Base-by-base conservation (phyloP, 139 green algal genomes). In the Chlamydomonas incerta region DNA sequence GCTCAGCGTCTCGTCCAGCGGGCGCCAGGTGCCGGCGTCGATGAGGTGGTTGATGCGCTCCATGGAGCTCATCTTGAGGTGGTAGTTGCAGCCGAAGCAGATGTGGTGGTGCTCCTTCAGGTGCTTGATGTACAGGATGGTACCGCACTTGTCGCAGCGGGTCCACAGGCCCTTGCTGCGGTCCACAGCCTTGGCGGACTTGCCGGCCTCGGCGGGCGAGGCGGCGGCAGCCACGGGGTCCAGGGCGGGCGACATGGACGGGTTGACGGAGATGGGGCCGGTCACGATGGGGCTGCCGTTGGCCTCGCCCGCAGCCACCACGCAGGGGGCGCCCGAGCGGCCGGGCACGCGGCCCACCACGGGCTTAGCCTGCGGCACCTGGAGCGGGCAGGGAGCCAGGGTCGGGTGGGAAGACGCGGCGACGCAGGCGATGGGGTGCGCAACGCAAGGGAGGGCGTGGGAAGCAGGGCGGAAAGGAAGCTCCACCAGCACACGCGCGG, bases 91-190 rank as follows among this genome's bases (percentile, higher is more conserved):
- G 46, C 91, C 90, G 72, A 95, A 96, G 90, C 94, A 97, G 82
- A 97, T 95, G 75, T 94, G 89, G 76, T 95, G 88, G 83, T 96
- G 93, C 91, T 95, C 91, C 91, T 95, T 95, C 46, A 96, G 81
- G 87, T 96, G 93, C 90, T 96, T 96, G 83, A 96, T 94, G 92
- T 97, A 97, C 80, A 97, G 88, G 70, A 96, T 97, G 47, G 95
- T 92, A 33, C 94, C 94, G 79, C 94, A 97, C 85, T 95, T 92
- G 87, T 97, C 94, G 80, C 94, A 97, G 73, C 94, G 90, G 0
- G 93, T 95, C 94, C 94, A 97, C 60, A 97, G 89, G 58, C 94
- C 93, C 88, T 95, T 92, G 87, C 87, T 93, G 81, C 92, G 89
- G 80, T 95, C 92, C 33, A 92, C 88, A 34, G 82, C 68, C 70